Evolutionary conservation across 2,329 filamentous ascomycete species (phyloP).

Genomic region (Fusarium robinianum): DNA sequence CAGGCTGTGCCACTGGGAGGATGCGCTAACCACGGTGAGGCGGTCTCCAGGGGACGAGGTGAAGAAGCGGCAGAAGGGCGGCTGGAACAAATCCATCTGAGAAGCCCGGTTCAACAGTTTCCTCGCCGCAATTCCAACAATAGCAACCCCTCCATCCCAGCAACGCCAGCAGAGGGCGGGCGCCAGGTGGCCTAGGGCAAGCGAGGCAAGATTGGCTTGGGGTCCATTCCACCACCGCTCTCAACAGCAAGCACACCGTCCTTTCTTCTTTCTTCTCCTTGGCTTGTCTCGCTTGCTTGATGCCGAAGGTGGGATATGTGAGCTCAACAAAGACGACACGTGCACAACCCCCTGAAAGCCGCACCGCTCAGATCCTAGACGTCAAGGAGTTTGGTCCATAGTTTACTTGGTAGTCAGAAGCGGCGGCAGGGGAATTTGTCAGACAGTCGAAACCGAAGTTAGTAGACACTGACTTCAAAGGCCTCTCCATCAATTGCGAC

Average conservation of each 20-base stretch:
- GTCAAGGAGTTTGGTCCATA: slow-evolving; percentile 1
- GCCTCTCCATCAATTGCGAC: not conserved
- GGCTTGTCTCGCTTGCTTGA: slow-evolving; percentile 13
- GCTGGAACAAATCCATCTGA: slow-evolving; percentile 9
- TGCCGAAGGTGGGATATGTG: not conserved
- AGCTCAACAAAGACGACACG: slow-evolving; percentile 27
- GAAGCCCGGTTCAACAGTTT: slow-evolving; percentile 30
- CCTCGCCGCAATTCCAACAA: slow-evolving; percentile 29
- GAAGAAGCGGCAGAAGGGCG: slow-evolving; percentile 13
- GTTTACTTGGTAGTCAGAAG: not conserved
- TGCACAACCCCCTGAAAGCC: slow-evolving; percentile 18
- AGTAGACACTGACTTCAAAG: too few relatives aligned
- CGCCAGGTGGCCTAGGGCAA: too few relatives aligned
- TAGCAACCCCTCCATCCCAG: slow-evolving; percentile 17
- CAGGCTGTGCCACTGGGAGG: too few relatives aligned
- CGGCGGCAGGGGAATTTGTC: too few relatives aligned
- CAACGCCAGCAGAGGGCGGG: not conserved
- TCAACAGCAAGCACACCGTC: slow-evolving; percentile 6
- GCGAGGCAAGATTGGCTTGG: too few relatives aligned
- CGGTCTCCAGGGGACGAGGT: too few relatives aligned
- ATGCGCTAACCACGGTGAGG: too few relatives aligned
- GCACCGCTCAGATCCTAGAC: slow-evolving; percentile 8
- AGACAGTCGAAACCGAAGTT: too few relatives aligned
- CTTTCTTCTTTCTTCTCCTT: slow-evolving; percentile 1
- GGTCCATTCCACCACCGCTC: slow-evolving; percentile 1